Evolutionary conservation across 495 filamentous ascomycete genomes (phyloP).

Genomic region (Talaromyces wortmannii): DNA sequence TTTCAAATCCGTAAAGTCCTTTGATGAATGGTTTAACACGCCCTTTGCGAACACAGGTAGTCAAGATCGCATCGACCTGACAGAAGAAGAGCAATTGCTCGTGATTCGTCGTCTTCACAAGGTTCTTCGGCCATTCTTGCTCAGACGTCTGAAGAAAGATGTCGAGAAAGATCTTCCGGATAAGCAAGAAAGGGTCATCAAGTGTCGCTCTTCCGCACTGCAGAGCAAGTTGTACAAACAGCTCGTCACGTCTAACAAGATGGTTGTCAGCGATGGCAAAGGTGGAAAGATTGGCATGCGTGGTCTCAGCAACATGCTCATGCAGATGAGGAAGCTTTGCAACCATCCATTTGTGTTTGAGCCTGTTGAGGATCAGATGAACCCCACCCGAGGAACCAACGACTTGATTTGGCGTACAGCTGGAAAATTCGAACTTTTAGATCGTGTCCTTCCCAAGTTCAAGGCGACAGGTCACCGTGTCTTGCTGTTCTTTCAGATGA

Average conservation of each 20-base stretch:
- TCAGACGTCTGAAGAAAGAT: constrained; percentile 98
- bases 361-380: constrained; percentile 96
- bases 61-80: constrained; percentile 97
- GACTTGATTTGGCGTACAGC: constrained; percentile 93
- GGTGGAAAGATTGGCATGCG: constrained; percentile 92
- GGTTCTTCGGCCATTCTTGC: constrained; percentile 92
- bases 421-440: constrained; percentile 94
- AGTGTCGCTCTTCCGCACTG: constrained; percentile 94
- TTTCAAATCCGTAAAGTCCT: constrained; percentile 98
- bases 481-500: constrained; percentile 99
- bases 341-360: constrained; percentile 99
- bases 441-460: constrained; percentile 91
- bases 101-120: constrained; percentile 98
- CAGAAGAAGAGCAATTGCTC: constrained; percentile 98
- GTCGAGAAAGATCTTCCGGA: constrained; percentile 98
- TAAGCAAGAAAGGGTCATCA: constrained; percentile 98
- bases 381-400: constrained; percentile 77
- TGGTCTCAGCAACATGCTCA: constrained; percentile 98
- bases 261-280: constrained; percentile 90
- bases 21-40: constrained; percentile 99
- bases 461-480: constrained; percentile 82
- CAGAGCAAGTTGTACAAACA: constrained; percentile 94
- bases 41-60: constrained; percentile 97
- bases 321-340: constrained; percentile 97
- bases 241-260: constrained; percentile 88